Conservation (phyloP, 768 basidiomycete species). For the Porpolomopsis calyptriformis region DNA sequence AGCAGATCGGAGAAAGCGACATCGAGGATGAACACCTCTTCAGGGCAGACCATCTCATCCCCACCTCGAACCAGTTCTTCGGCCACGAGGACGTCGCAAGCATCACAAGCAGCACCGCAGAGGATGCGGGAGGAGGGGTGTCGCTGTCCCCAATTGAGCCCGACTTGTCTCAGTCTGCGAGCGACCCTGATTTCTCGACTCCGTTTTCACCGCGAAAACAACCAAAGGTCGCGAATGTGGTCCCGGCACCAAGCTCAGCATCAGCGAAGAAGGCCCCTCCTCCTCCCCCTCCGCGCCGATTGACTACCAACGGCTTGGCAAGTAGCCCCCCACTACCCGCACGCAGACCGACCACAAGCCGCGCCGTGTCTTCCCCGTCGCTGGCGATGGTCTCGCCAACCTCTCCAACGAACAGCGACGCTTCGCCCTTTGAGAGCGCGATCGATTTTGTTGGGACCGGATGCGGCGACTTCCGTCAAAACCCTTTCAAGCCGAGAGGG, state of each 20-base stretch:
- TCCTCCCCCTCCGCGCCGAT: slow-evolving; percentile 53
- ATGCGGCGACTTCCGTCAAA: slow-evolving; percentile 53
- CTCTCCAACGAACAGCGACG: slow-evolving; percentile 30
- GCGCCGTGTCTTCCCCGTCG: slow-evolving; percentile 14
- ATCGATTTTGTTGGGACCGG: slow-evolving; percentile 31
- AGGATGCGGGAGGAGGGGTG: slow-evolving; percentile 36
- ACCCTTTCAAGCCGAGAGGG: slow-evolving; percentile 54
- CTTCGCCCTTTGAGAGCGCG: slow-evolving; percentile 59
- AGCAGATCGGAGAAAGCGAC: slow-evolving; percentile 21
- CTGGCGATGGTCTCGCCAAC: slow-evolving; percentile 14
- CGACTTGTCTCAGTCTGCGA: neutral
- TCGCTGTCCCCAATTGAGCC: neutral
- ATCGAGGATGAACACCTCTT: slow-evolving; percentile 42
- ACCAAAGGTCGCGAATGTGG: slow-evolving; percentile 16
- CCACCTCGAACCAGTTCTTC: slow-evolving; percentile 35
- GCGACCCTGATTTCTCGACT: neutral
- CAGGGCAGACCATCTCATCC: slow-evolving; percentile 33
- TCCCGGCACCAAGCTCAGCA: neutral
- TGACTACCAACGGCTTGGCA: slow-evolving; percentile 19
- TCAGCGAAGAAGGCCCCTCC: slow-evolving; percentile 42
- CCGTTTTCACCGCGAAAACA: slow-evolving; percentile 3
- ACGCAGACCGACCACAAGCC: slow-evolving; percentile 20
- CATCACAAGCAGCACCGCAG: slow-evolving; percentile 31
- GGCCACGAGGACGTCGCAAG: slow-evolving; percentile 32
- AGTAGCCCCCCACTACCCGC: slow-evolving; percentile 42